These are phyloP conservation scores for Graphilbum sp. DNA, from an alignment of 2,329 filamentous ascomycete genomes.

Conservation along the genomic window DNA sequence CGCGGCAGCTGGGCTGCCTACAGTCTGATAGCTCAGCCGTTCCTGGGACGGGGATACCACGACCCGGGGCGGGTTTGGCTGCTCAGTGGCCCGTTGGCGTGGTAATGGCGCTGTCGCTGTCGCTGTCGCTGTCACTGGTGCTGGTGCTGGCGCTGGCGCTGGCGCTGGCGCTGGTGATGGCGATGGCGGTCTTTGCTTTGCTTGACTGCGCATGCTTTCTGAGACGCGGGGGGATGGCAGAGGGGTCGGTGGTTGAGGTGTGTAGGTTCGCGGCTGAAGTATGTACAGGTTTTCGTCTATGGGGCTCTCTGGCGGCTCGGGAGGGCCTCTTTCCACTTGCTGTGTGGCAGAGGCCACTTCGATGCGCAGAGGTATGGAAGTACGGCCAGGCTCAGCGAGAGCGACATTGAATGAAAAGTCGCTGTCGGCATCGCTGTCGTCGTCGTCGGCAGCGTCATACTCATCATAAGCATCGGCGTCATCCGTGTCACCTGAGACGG, in stretches of 20 bases:
- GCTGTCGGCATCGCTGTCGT: neutral
- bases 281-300: conserved; percentile 30
- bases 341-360: neutral
- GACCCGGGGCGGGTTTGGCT: neutral
- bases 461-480: too few species aligned
- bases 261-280: conserved; percentile 41
- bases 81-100: neutral
- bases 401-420: neutral
- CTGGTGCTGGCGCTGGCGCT: too few species aligned
- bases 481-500: too few species aligned
- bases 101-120: neutral
- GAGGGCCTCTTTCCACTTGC: neutral
- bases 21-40: conserved; percentile 1
- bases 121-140: too few species aligned
- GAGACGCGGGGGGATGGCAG: conserved; percentile 26
- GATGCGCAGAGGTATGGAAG: neutral
- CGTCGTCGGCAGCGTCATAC: neutral
- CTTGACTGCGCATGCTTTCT: neutral
- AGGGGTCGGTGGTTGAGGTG: conserved; percentile 31
- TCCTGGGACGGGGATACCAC: conserved; percentile 2
- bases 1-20: neutral
- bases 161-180: too few species aligned
- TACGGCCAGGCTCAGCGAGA: neutral
- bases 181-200: too few species aligned
- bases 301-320: neutral